Evolutionary conservation across 1,284 basidiomycete genomes (phyloP), one percentile per base, ranked within the genome.

Genomic region (Sporisorium reilianum): DNA sequence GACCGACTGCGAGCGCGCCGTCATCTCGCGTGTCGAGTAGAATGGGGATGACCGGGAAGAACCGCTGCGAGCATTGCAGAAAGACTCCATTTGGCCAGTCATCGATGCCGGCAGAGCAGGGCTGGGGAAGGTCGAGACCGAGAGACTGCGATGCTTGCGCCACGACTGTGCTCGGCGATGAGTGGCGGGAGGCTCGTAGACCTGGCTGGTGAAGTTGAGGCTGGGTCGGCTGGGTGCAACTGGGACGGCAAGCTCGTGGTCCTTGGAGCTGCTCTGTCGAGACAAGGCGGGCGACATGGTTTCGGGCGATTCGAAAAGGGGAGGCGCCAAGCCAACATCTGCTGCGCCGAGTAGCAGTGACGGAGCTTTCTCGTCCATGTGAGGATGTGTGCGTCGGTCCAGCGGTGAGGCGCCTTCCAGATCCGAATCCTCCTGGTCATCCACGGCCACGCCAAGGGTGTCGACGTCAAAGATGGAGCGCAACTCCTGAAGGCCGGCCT

Each of bases 401-500:
- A 49, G 25, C 7, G 63, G 42, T 1, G 70, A 63, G 22, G 64
- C 64, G 12, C 52, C 55, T 41, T 76, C 73, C 14, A 72, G 59
- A 41, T 76, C 65, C 3, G 41, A 23, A 28, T 48, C 40, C 14
- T 60, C 53, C 10, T 56, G 26, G 34, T 54, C 64, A n/a, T 67
- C 60, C 34, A 54, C 53, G 3, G 53, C 59, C 14, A 26, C 44
- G 22, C 71, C 65, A 12, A 75, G 58, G 4, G 72, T 64, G 40
- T 79, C 77, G 26, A 79, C 77, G 44, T 79, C 77, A 66, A 79
- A 79, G 50, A 79, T 79, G 54, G 71, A 75, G 26, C 75, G 52
- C 34, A 79, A 58, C 42, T 79, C 77, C 53, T 79, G 72, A n/a
- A 79, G 57, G 14, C 77, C 77, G 10, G 77, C 77, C 30, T 70